A percentile compares a stretch with the other conserved stretches of the same genome.
Conservation (phyloP, 2,329 filamentous ascomycete species). For the Botrytis tulipae region DNA sequence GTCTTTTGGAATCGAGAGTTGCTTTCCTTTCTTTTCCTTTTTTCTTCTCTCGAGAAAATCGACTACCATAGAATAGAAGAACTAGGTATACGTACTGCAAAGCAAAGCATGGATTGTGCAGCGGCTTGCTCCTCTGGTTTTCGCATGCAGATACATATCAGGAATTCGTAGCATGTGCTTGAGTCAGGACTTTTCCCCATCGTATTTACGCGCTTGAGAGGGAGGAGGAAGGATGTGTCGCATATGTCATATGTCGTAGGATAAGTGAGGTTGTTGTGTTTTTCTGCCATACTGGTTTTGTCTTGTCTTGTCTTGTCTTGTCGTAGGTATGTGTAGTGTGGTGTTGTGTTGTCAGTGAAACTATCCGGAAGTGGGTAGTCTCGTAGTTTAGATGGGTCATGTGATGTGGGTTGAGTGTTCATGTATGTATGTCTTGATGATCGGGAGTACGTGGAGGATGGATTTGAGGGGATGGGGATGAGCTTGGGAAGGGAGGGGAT, state of each 20-base stretch:
- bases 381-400: not conserved
- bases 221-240: not conserved
- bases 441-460: not conserved
- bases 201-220: fast-evolving
- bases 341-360: not conserved
- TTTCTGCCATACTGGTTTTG: too few species aligned
- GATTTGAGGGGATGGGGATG: not conserved
- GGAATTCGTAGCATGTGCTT: not conserved
- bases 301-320: too few species aligned
- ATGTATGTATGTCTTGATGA: not conserved
- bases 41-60: not conserved
- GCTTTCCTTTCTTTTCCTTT: not conserved
- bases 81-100: not conserved
- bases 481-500: too few species aligned
- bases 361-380: not conserved
- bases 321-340: not conserved
- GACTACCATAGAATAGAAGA: not conserved
- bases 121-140: not conserved
- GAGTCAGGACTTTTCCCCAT: not conserved
- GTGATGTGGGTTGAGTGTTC: not conserved
- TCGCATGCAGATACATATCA: not conserved
- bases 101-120: not conserved
- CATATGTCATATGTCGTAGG: not conserved
- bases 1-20: not conserved
- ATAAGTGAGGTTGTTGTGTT: not conserved